Evolutionary conservation across 805 yeast species (phyloP).

Genomic region (Candida vaughaniae): DNA sequence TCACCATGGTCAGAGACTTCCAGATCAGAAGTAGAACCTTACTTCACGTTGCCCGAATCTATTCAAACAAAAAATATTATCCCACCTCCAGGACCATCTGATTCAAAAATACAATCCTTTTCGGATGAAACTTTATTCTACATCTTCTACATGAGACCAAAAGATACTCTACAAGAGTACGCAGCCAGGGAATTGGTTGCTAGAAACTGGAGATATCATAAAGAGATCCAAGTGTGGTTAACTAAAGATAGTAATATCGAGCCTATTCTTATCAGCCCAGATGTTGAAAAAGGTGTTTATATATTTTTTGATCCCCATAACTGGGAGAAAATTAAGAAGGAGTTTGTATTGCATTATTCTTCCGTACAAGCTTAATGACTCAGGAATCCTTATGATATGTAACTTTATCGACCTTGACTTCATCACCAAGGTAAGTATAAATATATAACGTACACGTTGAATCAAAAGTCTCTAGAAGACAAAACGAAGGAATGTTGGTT

Average conservation of each 20-base stretch:
- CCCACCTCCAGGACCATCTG: constrained; percentile 44
- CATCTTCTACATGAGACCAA: constrained; percentile 90
- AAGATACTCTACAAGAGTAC: constrained; percentile 88
- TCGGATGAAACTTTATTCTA: constrained; percentile 92
- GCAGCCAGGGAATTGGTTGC: constrained; percentile 88
- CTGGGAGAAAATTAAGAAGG: constrained; percentile 90
- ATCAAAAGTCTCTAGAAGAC: constrained; percentile 83
- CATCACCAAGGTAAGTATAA: constrained; percentile 76
- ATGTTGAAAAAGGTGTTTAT: constrained; percentile 90
- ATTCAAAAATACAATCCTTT: constrained; percentile 56
- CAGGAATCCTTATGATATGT: constrained; percentile 31
- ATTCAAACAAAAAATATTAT: constrained; percentile 31
- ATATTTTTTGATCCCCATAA: constrained; percentile 92
- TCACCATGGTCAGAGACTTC: constrained; percentile 97
- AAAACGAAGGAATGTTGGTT: constrained; percentile 75
- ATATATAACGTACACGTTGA: constrained; percentile 76
- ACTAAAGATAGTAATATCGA: constrained; percentile 91
- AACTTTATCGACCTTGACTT: constrained; percentile 88
- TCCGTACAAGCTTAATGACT: constrained; percentile 26
- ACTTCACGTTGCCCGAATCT: constrained; percentile 59
- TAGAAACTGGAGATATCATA: constrained; percentile 96
- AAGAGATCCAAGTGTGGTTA: constrained; percentile 92
- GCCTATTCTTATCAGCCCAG: constrained; percentile 75
- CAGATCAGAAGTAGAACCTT: constrained; percentile 86
- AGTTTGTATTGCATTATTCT: constrained; percentile 53